These are phyloP conservation scores for Phlyctochytrium bullatum DNA, from an alignment of 192 early-diverging fungal species.

Conservation along the genomic window DNA sequence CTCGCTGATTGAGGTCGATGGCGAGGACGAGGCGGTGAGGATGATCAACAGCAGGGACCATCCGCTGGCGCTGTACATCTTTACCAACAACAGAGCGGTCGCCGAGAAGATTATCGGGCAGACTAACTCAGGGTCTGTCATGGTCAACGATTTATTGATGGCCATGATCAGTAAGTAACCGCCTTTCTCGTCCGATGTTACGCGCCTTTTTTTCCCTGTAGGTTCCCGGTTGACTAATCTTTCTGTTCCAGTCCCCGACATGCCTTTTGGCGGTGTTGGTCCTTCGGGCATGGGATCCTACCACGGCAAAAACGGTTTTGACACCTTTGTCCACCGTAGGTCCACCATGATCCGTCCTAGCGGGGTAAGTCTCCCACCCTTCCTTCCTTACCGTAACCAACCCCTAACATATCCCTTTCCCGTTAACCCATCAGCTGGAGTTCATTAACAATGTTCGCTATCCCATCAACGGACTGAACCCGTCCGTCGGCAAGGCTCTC, in stretches of 20 bases:
- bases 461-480: neutral
- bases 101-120: slow-evolving; percentile 59
- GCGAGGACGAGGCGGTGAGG: slow-evolving; percentile 33
- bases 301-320: slow-evolving; percentile 73
- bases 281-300: slow-evolving; percentile 83
- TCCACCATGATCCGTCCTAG: neutral
- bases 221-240: slow-evolving; percentile 4
- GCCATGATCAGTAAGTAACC: slow-evolving; percentile 60
- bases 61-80: slow-evolving; percentile 81
- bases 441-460: neutral
- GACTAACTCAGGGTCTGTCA: slow-evolving; percentile 72
- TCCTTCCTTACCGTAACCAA: neutral
- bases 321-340: neutral
- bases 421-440: neutral
- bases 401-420: neutral
- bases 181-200: slow-evolving; percentile 9
- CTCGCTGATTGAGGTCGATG: slow-evolving; percentile 63
- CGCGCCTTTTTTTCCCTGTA: slow-evolving; percentile 7
- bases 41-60: slow-evolving; percentile 47
- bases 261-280: slow-evolving; percentile 92
- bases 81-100: slow-evolving; percentile 48
- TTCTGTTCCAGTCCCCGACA: slow-evolving; percentile 29
- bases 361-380: neutral
- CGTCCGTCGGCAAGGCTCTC: neutral
- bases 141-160: slow-evolving; percentile 79